These are phyloP conservation scores for Peltaster fructicola DNA, from an alignment of 2,329 filamentous ascomycete species.

Conservation along the genomic window DNA sequence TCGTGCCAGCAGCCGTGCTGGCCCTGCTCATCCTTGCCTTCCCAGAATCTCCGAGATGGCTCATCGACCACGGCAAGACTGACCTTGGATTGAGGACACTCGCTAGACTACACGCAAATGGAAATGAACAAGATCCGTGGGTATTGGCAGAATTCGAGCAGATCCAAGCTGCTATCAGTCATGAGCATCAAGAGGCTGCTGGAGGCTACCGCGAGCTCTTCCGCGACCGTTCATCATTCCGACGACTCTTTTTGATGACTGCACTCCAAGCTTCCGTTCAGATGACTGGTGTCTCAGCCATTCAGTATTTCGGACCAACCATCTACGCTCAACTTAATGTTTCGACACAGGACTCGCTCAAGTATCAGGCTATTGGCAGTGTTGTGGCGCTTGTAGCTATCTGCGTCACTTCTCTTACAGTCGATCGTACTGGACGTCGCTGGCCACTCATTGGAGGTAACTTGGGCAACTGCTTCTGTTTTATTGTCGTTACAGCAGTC, in stretches of 20 bases:
- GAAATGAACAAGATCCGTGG: constrained; percentile 47
- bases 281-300: constrained; percentile 59
- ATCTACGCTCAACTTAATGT: constrained; percentile 52
- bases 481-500: constrained; percentile 47
- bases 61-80: constrained; percentile 51
- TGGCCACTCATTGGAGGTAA: constrained; percentile 58
- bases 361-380: constrained; percentile 60
- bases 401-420: constrained; percentile 47
- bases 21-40: constrained; percentile 53
- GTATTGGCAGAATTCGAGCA: constrained; percentile 55
- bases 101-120: constrained; percentile 51
- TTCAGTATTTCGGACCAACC: constrained; percentile 48
- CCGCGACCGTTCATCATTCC: constrained; percentile 46
- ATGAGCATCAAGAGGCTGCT: constrained; percentile 49
- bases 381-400: constrained; percentile 53
- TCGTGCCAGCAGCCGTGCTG: constrained; percentile 46
- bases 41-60: constrained; percentile 49
- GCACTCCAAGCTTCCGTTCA: constrained; percentile 54
- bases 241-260: constrained; percentile 51
- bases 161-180: constrained; percentile 48
- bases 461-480: constrained; percentile 50
- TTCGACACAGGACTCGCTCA: constrained; percentile 42
- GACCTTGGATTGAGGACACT: constrained; percentile 50
- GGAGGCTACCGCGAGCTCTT: constrained; percentile 56
- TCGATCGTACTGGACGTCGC: constrained; percentile 54